phyloP scores from a whole-genome alignment of 306 rosid species.

The Biancaea sappan region DNA sequence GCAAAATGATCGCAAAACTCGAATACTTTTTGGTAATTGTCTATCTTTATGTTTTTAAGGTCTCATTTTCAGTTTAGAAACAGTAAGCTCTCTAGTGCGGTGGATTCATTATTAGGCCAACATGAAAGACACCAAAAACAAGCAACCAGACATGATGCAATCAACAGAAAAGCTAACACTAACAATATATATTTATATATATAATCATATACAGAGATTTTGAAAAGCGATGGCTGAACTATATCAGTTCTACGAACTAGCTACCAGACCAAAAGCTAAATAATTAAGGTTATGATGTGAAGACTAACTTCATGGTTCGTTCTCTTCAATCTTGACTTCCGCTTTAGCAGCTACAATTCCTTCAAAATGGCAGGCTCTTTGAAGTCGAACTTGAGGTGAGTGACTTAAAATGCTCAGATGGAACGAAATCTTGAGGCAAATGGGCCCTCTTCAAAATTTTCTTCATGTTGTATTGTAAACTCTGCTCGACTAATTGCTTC shows the following conservation, averaged over 20 bases:
- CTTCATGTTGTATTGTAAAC: conserved; percentile 90
- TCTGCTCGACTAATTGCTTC: conserved; percentile 88
- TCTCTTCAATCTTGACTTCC: conserved; percentile 36
- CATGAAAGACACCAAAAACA: not conserved
- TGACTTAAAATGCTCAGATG: conserved; percentile 67
- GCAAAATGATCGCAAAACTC: not conserved
- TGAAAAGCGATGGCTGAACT: conserved; percentile 22
- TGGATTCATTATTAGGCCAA: conserved; percentile 15
- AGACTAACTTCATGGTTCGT: conserved; percentile 45
- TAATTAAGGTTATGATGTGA: conserved; percentile 38
- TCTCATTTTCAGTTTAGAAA: conserved; percentile 23
- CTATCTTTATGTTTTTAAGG: not conserved
- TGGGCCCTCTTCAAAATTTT: conserved; percentile 93
- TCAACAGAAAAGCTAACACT: not conserved
- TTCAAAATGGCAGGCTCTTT: conserved; percentile 91
- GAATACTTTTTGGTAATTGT: not conserved
- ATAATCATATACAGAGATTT: not conserved
- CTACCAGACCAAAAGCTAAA: conserved; percentile 40
- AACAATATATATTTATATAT: not conserved
- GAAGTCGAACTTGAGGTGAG: conserved; percentile 85
- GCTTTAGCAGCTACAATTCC: conserved; percentile 11
- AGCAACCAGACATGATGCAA: not conserved
- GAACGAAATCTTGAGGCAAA: conserved; percentile 85
- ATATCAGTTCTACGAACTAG: conserved; percentile 33
- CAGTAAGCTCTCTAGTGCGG: not conserved